These are phyloP conservation scores for Pharnaceum exiguum DNA, from an alignment of 148 eudicot genomes.

Conservation along the genomic window DNA sequence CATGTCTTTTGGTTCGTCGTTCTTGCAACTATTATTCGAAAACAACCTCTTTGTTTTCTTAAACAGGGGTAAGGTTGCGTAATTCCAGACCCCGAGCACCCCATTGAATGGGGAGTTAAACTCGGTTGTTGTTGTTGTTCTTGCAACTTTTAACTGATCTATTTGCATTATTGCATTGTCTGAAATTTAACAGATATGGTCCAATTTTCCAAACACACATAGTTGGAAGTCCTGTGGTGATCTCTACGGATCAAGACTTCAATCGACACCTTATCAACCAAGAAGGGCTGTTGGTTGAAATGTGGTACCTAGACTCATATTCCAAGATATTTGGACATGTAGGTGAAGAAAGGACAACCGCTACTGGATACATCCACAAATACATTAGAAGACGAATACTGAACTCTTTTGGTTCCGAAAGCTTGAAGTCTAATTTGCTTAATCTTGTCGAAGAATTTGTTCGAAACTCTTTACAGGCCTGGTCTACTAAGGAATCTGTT, in stretches of 20 bases:
- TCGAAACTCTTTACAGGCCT: slow-evolving; percentile 8
- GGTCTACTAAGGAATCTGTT: slow-evolving; percentile 23
- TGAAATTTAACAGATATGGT: slow-evolving; percentile 29
- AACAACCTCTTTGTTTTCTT: too few species aligned
- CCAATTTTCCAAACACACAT: slow-evolving; percentile 42
- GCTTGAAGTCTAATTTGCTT: slow-evolving; percentile 31
- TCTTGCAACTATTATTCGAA: neutral
- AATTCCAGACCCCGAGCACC: too few species aligned
- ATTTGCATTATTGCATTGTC: neutral
- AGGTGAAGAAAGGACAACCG: slow-evolving; percentile 38
- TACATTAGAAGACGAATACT: slow-evolving; percentile 33
- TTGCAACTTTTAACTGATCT: neutral
- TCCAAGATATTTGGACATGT: slow-evolving; percentile 41
- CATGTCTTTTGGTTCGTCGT: neutral
- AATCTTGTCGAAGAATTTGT: slow-evolving; percentile 26
- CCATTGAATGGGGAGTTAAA: too few species aligned
- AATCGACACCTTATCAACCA: slow-evolving; percentile 40
- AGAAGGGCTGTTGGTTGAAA: slow-evolving; percentile 45
- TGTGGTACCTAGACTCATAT: slow-evolving; percentile 49
- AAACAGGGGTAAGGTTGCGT: too few species aligned
- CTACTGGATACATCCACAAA: slow-evolving; percentile 40
- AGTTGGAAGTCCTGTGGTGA: slow-evolving; percentile 42
- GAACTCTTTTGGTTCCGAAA: slow-evolving; percentile 38
- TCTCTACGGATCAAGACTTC: slow-evolving; percentile 40
- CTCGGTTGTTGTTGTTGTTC: too few species aligned